Evolutionary conservation across 2,329 filamentous ascomycete species (phyloP), one percentile per base, ranked within the genome.

Genomic region (Curvularia eragrostidis): DNA sequence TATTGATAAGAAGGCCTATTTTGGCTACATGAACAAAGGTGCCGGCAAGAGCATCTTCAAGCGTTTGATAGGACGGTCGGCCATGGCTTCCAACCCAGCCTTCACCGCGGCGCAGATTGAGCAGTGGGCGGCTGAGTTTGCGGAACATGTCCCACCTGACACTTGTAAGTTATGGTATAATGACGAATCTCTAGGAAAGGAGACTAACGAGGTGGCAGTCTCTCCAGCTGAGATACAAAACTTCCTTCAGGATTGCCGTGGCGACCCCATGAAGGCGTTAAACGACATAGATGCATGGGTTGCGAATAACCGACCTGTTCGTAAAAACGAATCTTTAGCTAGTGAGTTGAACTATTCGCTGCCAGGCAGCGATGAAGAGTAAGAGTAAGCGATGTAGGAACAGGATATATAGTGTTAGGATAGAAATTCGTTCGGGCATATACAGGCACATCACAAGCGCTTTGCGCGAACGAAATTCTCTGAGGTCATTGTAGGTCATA

Each of bases 1-100:
- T 2, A 86, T 93, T 6, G 89, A 91, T 67, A 85, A 68, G 72
- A 97, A 97, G 85, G 96, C 98, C 69, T 94, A 98, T 36, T 71
- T 75, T 39, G 66, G 73, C 13, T 66, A 68, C 28, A 68, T 73
- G 61, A 66, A 21, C 28, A 56, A 60, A 10, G 48, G 54, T 8
- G 62, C 68, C 2, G 64, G 65, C 3, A 61, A 58, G 13, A 66
- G 58, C 32, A 75, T 73, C 32, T 74, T 74, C 55, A 68, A 67
- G 56, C 73, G 73, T 13, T 54, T 75, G 15, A 67, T 75, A 26
- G 70, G 71, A 3, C 69, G 65, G 4, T 59, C 62, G 5, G 63
- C 67, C 4, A 52, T 70, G 34, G 64, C 64, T 3, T 65, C 64
- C 30, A 56, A 62, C 24, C 54, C 64, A 3, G 56, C 44, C 1